Evolutionary conservation across 768 basidiomycete genomes (phyloP), one percentile per base, ranked within the genome.

Genomic region (Pisolithus orientalis): DNA sequence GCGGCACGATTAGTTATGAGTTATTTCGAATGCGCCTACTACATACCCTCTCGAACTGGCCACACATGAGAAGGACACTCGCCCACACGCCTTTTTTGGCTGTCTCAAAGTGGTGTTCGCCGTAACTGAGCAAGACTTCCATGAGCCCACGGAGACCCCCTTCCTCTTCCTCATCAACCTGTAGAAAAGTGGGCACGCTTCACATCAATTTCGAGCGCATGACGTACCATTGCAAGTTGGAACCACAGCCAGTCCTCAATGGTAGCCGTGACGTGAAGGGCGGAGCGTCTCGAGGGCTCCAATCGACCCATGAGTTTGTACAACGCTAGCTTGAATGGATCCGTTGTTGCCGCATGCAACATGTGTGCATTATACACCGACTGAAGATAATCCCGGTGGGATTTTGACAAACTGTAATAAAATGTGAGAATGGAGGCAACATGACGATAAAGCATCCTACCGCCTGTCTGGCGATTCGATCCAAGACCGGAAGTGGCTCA

Each of bases 161-260:
- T 51, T 84, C 83, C 57, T 90, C 88, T 29, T 90, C 86, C 62
- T 91, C 89, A 54, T 91, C 88, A 21, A 88, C 78, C 85, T 87
- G 37, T 13, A 53, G 29, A 28, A 17, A 56, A 6, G 48, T 52
- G 5, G 45, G 32, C 14, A 1, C n/a, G 16, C 61, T 44, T 34
- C 28, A 16, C 10, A 34, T 31, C 5, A 39, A 28, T 51, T 38
- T 0, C 16, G 6, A 25, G 40, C 34, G 51, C 37, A 13, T 5
- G 7, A 57, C 72, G 29, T 45, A 84, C 89, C 82, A 97, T 87
- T 1, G 85, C 78, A 13, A 98, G 78, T 71, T 99, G 94, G 75
- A 94, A 85, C 95, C 95, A 99, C 34, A 97, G 74, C 95, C 95
- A 99, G 68, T 99, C 96, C 65, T 97, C 96, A 2, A 91, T 94